A percentile compares a stretch with the other conserved stretches of the same genome.
phyloP scores from a whole-genome alignment of 2,329 filamentous ascomycete species.

The Stachybotrys chartarum region DNA sequence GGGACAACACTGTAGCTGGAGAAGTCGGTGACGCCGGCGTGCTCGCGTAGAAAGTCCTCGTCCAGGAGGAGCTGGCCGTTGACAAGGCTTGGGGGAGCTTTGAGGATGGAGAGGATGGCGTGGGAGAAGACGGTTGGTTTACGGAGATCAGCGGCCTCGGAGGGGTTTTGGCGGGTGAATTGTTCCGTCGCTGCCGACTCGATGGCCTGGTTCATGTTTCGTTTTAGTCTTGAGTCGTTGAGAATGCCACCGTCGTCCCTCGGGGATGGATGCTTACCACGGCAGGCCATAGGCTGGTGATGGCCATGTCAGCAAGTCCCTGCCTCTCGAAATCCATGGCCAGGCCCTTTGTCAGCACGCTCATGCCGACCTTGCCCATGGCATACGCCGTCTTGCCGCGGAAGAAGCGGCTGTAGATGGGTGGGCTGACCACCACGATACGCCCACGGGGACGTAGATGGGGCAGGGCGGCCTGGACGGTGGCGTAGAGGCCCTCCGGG shows the following conservation, averaged over 20 bases:
- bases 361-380: conserved; percentile 73
- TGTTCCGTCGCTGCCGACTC: conserved; percentile 66
- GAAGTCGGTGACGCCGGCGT: conserved; percentile 62
- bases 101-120: conserved; percentile 66
- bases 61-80: conserved; percentile 70
- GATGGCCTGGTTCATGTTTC: conserved; percentile 39
- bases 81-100: conserved; percentile 49
- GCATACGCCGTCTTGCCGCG: conserved; percentile 82
- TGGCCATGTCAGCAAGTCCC: conserved; percentile 59
- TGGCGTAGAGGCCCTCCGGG: conserved; percentile 67
- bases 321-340: conserved; percentile 74
- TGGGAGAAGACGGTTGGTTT: conserved; percentile 72
- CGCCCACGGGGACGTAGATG: conserved; percentile 53
- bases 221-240: too few relatives aligned
- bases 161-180: conserved; percentile 35
- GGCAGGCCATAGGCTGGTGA: conserved; percentile 79
- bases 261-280: conserved; percentile 39
- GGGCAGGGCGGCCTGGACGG: conserved; percentile 61
- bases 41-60: conserved; percentile 68
- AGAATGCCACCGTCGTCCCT: too few relatives aligned
- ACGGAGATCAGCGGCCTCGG: conserved; percentile 51
- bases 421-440: conserved; percentile 73
- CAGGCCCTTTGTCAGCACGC: conserved; percentile 70
- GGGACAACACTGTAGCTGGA: conserved; percentile 62
- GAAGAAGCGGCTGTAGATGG: conserved; percentile 81